Evolutionary conservation across 2,329 filamentous ascomycete species (phyloP).

Genomic region (Spiromastix sp.): DNA sequence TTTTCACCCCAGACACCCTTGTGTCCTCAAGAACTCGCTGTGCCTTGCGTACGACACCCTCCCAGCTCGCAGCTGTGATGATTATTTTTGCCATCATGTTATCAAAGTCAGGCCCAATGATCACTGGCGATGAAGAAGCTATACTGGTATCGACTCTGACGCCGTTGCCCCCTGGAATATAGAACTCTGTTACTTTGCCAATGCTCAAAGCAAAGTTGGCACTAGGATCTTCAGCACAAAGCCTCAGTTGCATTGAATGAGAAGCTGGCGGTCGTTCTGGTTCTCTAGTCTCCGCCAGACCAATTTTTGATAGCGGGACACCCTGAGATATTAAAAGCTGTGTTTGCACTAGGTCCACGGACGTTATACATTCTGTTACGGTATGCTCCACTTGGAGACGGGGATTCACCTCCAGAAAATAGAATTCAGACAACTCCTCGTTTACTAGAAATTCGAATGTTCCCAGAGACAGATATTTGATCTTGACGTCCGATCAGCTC

Average conservation of each 20-base stretch:
- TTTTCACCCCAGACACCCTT: constrained; percentile 46
- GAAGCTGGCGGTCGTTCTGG: constrained; percentile 27
- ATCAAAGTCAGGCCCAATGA: constrained; percentile 48
- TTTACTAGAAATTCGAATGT: constrained; percentile 57
- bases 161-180: constrained; percentile 48
- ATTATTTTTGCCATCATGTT: constrained; percentile 51
- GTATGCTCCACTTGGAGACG: constrained; percentile 54
- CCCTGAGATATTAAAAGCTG: constrained; percentile 48
- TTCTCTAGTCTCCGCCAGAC: constrained; percentile 19
- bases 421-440: constrained; percentile 39
- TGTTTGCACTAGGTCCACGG: constrained; percentile 43
- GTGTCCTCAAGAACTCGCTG: constrained; percentile 46
- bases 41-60: constrained; percentile 43
- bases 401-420: constrained; percentile 52
- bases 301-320: constrained; percentile 27
- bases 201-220: constrained; percentile 48
- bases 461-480: constrained; percentile 48
- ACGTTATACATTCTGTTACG: constrained; percentile 47
- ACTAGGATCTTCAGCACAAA: constrained; percentile 47
- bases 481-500: constrained; percentile 22
- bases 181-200: constrained; percentile 46
- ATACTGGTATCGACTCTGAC: constrained; percentile 48
- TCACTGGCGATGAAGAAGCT: constrained; percentile 27
- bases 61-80: constrained; percentile 44
- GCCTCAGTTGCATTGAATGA: constrained; percentile 45